Conservation (phyloP, 352 stramenopile genomes). For the Phytophthora ramorum region DNA sequence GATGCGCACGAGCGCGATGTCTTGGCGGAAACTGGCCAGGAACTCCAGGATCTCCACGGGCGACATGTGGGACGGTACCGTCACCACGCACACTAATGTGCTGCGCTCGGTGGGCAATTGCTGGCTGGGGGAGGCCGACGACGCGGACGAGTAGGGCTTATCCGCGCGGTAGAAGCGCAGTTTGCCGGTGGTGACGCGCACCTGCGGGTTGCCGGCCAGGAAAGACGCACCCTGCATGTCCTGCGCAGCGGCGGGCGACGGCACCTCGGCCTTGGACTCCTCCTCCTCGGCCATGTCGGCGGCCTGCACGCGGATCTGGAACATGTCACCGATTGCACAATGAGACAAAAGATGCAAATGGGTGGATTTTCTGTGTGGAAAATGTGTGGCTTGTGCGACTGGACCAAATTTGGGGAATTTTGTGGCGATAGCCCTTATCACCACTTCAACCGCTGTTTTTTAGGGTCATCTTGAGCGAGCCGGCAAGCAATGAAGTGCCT, state of each 20-base stretch:
- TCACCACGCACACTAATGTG: conserved; percentile 83
- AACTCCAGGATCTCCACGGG: conserved; percentile 89
- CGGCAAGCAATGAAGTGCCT: no score
- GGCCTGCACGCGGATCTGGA: conserved; percentile 85
- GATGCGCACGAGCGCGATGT: conserved; percentile 82
- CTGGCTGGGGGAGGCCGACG: conserved; percentile 20
- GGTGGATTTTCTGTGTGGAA: conserved; percentile 3
- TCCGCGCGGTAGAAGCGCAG: conserved; percentile 86
- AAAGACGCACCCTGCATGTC: conserved; percentile 54
- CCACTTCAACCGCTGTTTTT: not conserved
- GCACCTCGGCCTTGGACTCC: conserved; percentile 42
- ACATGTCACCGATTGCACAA: conserved; percentile 52
- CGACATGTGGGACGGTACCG: conserved; percentile 86
- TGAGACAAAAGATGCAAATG: not conserved
- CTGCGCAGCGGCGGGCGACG: conserved; percentile 21
- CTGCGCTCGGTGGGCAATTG: conserved; percentile 74
- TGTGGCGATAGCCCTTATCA: conserved; percentile 1
- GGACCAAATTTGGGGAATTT: conserved; percentile 9
- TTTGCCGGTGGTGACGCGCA: conserved; percentile 77
- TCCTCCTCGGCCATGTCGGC: conserved; percentile 52
- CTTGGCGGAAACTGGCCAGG: conserved; percentile 69
- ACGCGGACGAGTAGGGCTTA: conserved; percentile 46
- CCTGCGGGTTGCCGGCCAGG: conserved; percentile 80
- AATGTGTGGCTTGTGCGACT: not conserved
- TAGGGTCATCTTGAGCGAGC: no score